Percentiles rank a stretch among this genome's conserved stretches.
Conservation (phyloP, 176 grass and related monocot genomes). For the Rhynchospora breviuscula region DNA sequence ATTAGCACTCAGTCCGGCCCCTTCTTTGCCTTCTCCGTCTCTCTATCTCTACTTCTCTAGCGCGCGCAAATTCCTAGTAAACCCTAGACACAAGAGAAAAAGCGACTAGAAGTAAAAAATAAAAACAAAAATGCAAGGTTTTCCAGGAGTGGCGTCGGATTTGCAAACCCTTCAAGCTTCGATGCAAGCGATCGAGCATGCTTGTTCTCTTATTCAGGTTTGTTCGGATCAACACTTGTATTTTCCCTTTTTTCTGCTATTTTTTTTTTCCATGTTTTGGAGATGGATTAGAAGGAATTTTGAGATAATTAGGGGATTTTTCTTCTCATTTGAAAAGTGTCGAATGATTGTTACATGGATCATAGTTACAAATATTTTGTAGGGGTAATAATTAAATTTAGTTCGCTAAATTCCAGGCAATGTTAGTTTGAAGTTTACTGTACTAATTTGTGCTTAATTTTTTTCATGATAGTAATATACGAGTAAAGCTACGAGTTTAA, state of each 20-base stretch:
- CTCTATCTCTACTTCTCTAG: background rate
- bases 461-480: background rate
- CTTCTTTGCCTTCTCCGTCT: constrained; percentile 11
- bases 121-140: constrained; percentile 53
- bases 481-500: constrained; percentile 3
- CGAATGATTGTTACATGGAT: background rate
- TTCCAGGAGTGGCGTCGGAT: constrained; percentile 59
- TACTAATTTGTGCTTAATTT: background rate
- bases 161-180: constrained; percentile 70
- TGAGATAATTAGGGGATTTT: background rate
- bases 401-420: background rate
- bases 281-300: too few species aligned
- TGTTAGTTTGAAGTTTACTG: background rate
- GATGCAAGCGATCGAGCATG: constrained; percentile 75
- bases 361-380: background rate
- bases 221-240: background rate
- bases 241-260: background rate
- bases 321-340: background rate
- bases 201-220: constrained; percentile 86
- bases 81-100: constrained; percentile 23
- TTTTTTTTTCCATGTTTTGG: too few species aligned
- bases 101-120: background rate
- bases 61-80: constrained; percentile 26
- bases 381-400: background rate
- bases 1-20: background rate